These are phyloP conservation scores for Rheum nobile DNA, from an alignment of 148 eudicot genomes.

Conservation along the genomic window DNA sequence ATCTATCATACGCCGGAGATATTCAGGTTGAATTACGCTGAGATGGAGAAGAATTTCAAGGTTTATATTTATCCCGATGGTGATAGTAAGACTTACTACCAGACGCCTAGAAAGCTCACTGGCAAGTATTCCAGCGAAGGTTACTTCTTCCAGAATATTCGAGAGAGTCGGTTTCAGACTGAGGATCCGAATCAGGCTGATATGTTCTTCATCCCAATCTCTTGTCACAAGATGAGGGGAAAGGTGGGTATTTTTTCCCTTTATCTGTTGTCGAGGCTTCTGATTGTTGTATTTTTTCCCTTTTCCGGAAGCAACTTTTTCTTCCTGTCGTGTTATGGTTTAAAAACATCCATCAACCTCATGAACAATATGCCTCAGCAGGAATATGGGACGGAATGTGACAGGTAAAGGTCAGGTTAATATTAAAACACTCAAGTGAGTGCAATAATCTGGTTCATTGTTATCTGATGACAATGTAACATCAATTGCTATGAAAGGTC, in stretches of 20 bases:
- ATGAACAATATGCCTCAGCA: no score
- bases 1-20: conserved; percentile 58
- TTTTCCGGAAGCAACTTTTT: no score
- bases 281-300: not conserved
- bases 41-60: conserved; percentile 77
- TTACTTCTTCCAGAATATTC: conserved; percentile 84
- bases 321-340: not conserved
- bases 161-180: conserved; percentile 64
- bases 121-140: conserved; percentile 94
- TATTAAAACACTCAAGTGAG: not conserved
- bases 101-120: conserved; percentile 84
- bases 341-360: not conserved
- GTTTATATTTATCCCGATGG: conserved; percentile 80
- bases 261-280: not conserved
- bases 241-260: conserved; percentile 31
- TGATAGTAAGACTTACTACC: conserved; percentile 69
- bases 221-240: conserved; percentile 97
- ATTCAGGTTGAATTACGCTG: conserved; percentile 50
- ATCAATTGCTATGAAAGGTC: not conserved
- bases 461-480: not conserved
- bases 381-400: not conserved
- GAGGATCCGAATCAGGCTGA: conserved; percentile 77
- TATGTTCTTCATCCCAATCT: conserved; percentile 80
- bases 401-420: no score
- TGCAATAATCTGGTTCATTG: not conserved